phyloP scores from a whole-genome alignment of 805 yeast species.

The Pichia nakasei region DNA sequence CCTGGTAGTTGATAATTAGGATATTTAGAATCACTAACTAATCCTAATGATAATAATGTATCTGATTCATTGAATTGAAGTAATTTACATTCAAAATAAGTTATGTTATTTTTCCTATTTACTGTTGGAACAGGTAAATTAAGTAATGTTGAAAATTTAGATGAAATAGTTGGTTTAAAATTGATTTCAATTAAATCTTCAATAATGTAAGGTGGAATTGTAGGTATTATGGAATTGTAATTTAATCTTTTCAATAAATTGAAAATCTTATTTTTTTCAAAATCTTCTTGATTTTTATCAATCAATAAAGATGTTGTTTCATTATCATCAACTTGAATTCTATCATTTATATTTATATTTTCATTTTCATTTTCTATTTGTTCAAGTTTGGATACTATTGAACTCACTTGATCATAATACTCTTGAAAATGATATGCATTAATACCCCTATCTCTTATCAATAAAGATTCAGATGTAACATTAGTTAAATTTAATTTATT shows the following conservation, averaged over 20 bases:
- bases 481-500: conserved; percentile 16
- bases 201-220: conserved; percentile 19
- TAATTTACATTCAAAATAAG: conserved; percentile 59
- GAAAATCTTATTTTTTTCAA: neutral
- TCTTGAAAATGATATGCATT: conserved; percentile 25
- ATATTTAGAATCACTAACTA: conserved; percentile 56
- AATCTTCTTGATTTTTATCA: neutral
- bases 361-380: conserved; percentile 9
- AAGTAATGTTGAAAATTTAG: conserved; percentile 14
- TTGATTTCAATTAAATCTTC: conserved; percentile 27
- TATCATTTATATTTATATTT: neutral
- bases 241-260: conserved; percentile 1
- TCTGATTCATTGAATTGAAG: conserved; percentile 33
- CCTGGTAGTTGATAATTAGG: conserved; percentile 76
- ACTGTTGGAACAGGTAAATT: conserved; percentile 29
- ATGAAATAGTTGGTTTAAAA: conserved; percentile 17
- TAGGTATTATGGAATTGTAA: neutral
- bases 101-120: conserved; percentile 37
- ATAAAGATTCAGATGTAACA: conserved; percentile 22
- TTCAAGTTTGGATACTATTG: conserved; percentile 14
- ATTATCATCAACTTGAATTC: neutral
- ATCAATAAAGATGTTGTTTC: conserved; percentile 7
- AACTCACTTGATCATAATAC: conserved; percentile 24
- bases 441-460: conserved; percentile 30
- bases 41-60: conserved; percentile 54